Evolutionary conservation across 2,329 filamentous ascomycete genomes (phyloP).

Genomic region (Penicillium italicum): DNA sequence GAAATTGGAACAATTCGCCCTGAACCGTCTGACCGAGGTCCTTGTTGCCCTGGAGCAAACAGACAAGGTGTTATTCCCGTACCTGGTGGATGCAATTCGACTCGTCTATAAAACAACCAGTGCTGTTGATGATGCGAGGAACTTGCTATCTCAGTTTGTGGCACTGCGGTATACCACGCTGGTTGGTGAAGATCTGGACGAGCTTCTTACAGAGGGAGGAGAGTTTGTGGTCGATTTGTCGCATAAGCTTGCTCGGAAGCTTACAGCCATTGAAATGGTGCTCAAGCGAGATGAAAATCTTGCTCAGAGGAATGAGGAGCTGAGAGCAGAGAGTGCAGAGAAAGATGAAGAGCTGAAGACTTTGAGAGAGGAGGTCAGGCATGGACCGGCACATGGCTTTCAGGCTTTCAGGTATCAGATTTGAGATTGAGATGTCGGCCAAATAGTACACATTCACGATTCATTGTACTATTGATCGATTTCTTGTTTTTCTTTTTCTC

Average conservation of each 20-base stretch:
- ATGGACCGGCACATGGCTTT: background rate
- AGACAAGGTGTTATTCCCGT: background rate
- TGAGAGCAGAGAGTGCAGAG: background rate
- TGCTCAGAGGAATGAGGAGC: background rate
- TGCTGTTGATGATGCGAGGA: background rate
- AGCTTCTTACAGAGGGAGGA: conserved; percentile 5
- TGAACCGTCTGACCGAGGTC: conserved; percentile 1
- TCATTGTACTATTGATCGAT: background rate
- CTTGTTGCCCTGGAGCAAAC: background rate
- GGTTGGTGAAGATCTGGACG: background rate
- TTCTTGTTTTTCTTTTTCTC: too few relatives aligned
- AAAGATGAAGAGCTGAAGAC: background rate
- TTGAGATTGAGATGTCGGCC: background rate
- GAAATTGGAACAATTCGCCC: background rate
- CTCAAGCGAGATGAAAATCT: background rate
- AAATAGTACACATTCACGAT: background rate
- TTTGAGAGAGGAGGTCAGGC: background rate
- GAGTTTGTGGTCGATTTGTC: conserved; percentile 10
- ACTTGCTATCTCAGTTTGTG: conserved; percentile 9
- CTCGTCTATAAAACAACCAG: conserved; percentile 1
- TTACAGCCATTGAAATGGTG: background rate
- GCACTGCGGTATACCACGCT: conserved; percentile 5
- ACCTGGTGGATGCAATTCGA: conserved; percentile 6
- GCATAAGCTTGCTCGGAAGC: conserved; percentile 6
- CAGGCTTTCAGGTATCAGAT: background rate